Base-by-base conservation (phyloP, 2,329 filamentous ascomycete genomes). In the Nigrograna mackinnonii region DNA sequence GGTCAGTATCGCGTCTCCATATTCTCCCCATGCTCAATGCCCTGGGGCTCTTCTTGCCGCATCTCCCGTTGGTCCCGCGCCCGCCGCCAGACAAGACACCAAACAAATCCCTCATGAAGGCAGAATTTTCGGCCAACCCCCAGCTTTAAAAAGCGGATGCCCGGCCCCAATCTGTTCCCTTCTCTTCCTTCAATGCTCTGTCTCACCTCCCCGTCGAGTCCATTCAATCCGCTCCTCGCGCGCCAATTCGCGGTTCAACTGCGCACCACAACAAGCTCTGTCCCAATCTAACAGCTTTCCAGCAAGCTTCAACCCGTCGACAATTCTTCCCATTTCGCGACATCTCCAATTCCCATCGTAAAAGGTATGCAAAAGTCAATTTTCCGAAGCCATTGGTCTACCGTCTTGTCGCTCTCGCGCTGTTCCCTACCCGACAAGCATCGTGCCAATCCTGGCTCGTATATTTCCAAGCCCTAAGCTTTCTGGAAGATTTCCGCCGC, bases 321-420 rank as follows among this genome's bases (percentile, higher is more conserved):
- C 47, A 47, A 47, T 39, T 34, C 42, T n/a, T 43, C 40, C 43
- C 49, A 40, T 49, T 49, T 40, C 33, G 35, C 41, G 32, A 48
- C 43, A 44, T 47, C 45, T 53, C 54, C 47, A 36, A 54, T 50
- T 52, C 37, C 40, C 39, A 49, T 57, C 53, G 52, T 46, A 28
- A 55, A 67, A 65, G 58, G 65, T 67, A 66, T 58, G 63, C 60
- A n/a, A n/a, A n/a, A n/a, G n/a, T n/a, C n/a, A n/a, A n/a, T n/a
- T n/a, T n/a, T n/a, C n/a, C n/a, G n/a, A n/a, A n/a, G n/a, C n/a
- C n/a, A n/a, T n/a, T n/a, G n/a, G n/a, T n/a, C n/a, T n/a, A n/a
- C n/a, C n/a, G n/a, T n/a, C n/a, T n/a, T n/a, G n/a, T n/a, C n/a
- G n/a, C n/a, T n/a, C n/a, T n/a, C n/a, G n/a, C n/a, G n/a, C n/a